phyloP scores from a whole-genome alignment of 2,329 filamentous ascomycete species.

The Coleophoma eucalyptorum region DNA sequence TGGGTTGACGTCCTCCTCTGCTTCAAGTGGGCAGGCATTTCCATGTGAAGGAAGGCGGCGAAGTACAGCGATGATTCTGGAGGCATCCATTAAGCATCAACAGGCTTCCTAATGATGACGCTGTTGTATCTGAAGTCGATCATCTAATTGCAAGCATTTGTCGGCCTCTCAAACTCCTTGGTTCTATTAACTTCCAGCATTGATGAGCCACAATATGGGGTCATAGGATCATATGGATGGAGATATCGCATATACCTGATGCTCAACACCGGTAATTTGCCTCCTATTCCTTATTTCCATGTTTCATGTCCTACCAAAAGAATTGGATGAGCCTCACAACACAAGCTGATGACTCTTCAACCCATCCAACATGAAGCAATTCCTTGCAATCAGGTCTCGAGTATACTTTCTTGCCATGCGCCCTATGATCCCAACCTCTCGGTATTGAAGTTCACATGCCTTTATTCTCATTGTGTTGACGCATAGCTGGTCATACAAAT shows the following conservation, averaged over 20 bases:
- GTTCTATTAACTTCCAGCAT: background rate
- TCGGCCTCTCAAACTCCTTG: background rate
- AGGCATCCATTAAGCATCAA: background rate
- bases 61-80: background rate
- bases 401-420: too few relatives aligned
- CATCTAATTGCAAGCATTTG: background rate
- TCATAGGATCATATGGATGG: background rate
- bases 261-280: background rate
- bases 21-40: background rate
- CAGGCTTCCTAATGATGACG: background rate
- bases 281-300: background rate
- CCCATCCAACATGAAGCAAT: too few relatives aligned
- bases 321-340: too few relatives aligned
- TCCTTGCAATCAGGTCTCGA: too few relatives aligned
- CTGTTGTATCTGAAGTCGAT: background rate
- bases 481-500: too few relatives aligned
- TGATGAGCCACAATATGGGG: background rate
- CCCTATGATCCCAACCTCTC: too few relatives aligned
- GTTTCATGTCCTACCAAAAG: background rate
- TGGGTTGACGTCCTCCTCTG: background rate
- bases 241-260: background rate
- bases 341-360: too few relatives aligned
- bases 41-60: background rate
- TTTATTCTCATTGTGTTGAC: too few relatives aligned
- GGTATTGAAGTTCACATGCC: too few relatives aligned